These are phyloP conservation scores for Colletotrichum tanaceti DNA, from an alignment of 2,329 filamentous ascomycete species.

Conservation along the genomic window DNA sequence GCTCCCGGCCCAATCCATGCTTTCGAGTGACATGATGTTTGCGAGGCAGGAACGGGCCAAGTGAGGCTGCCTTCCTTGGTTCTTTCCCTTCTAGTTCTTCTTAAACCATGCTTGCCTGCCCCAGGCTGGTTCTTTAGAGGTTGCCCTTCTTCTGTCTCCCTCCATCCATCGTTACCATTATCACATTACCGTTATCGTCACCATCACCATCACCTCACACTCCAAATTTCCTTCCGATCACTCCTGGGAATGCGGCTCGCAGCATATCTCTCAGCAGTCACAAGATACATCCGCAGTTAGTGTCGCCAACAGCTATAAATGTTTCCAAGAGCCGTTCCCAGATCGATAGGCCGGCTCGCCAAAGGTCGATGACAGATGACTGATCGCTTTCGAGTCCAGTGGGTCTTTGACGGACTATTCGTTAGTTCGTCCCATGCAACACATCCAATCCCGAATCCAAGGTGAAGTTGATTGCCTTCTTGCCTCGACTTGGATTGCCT, in stretches of 20 bases:
- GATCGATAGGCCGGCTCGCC: background rate
- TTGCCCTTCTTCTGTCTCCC: background rate
- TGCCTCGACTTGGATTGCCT: slow-evolving; percentile 4
- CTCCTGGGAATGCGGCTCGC: background rate
- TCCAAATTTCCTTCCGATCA: no score
- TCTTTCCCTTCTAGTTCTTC: slow-evolving; percentile 11
- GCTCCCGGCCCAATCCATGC: background rate
- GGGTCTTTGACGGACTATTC: background rate
- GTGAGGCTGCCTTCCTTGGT: slow-evolving; percentile 7
- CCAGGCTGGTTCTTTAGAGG: background rate
- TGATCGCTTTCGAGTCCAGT: background rate
- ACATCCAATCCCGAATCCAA: no score
- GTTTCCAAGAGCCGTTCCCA: background rate
- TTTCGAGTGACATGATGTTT: background rate
- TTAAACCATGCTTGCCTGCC: background rate
- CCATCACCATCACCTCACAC: background rate
- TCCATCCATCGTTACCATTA: no score
- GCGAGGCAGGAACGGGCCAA: background rate
- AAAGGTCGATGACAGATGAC: background rate
- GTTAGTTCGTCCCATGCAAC: no score
- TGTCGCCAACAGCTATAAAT: background rate
- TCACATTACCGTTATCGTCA: background rate
- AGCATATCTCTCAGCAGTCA: background rate
- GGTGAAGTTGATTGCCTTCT: background rate
- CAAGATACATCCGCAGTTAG: background rate